Evolutionary conservation across 1,284 basidiomycete genomes (phyloP), one percentile per base, ranked within the genome.

Genomic region (Porodaedalea pini): DNA sequence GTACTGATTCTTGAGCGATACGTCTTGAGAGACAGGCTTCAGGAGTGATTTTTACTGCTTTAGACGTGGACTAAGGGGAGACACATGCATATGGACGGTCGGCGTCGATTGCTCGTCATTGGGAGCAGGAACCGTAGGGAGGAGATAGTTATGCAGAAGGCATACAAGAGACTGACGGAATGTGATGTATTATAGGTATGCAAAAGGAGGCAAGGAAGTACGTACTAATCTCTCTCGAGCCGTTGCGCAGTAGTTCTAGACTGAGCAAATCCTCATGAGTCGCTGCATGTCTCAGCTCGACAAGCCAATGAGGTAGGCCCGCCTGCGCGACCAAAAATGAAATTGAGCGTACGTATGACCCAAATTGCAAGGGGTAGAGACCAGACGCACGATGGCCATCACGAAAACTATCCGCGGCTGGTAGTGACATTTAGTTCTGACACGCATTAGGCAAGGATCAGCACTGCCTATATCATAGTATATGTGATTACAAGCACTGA

Each of bases 201-300:
- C 7, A 13, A n/a, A 5, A 21, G 3, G 25, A 40, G 21, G 32
- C 4, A n/a, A 50, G 27, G 10, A 34, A 23, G 25, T n/a, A n/a
- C n/a, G 32, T 19, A 53, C 76, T 65, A 61, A 89, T 90, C 76
- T 91, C 84, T 58, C 78, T 75, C 17, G 88, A 81, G 0, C 87
- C 93, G 54, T 92, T 82, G 54, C 89, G 80, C 8, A 98, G 78
- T 5, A 95, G 73, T 49, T 85, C 81, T 1, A 98, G 75, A 61
- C 90, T 90, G 0, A 96, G 97, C 13, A 99, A 74, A 63, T 97
- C 93, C 67, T 99, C 96, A 68, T 99, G 96, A 1, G 96, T 99
- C 7, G 92, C 92, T 29, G 92, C 89, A 73, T 99, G 96, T 36
- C 96, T 81, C 4, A 99, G 77, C 62, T 98, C 92, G 17, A 99